Percentiles rank a stretch among this genome's conserved stretches.
Conservation (phyloP, 2,329 filamentous ascomycete genomes). For the Fusarium sp. region DNA sequence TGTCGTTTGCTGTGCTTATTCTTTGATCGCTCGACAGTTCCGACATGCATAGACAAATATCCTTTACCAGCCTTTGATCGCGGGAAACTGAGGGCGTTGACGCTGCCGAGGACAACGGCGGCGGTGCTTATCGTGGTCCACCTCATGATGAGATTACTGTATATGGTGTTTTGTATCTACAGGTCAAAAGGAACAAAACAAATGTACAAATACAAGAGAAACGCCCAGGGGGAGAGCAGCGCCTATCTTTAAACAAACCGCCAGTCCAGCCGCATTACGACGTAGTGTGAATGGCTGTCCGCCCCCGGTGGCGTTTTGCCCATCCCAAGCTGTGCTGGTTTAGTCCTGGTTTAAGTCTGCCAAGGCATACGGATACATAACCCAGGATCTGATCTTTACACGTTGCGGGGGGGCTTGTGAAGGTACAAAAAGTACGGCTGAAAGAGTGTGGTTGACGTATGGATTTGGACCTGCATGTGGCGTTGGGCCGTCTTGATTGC, state of each 20-base stretch:
- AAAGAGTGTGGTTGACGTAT: constrained; percentile 16
- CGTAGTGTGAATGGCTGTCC: background rate
- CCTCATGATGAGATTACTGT: constrained; percentile 38
- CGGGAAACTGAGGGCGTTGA: constrained; percentile 42
- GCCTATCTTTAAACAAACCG: constrained; percentile 18
- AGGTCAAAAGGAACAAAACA: background rate
- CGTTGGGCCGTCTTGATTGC: background rate
- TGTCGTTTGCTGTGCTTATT: constrained; percentile 39
- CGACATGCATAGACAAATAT: constrained; percentile 53
- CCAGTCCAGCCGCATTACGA: background rate
- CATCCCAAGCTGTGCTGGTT: constrained; percentile 14
- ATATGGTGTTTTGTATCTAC: constrained; percentile 10
- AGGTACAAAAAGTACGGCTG: constrained; percentile 25
- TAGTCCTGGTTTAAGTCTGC: constrained; percentile 6
- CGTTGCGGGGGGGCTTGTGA: background rate
- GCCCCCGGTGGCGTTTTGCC: constrained; percentile 18
- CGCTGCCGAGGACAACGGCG: constrained; percentile 27
- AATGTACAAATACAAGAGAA: background rate
- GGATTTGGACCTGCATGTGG: constrained; percentile 22
- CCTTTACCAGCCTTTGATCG: constrained; percentile 50
- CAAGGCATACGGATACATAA: constrained; percentile 5
- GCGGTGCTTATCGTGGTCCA: constrained; percentile 39
- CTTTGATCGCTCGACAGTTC: constrained; percentile 45
- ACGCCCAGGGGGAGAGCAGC: background rate
- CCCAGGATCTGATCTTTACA: constrained; percentile 2